Conservation (phyloP, 495 filamentous ascomycete species). For the Penicillium ochrochloron region DNA sequence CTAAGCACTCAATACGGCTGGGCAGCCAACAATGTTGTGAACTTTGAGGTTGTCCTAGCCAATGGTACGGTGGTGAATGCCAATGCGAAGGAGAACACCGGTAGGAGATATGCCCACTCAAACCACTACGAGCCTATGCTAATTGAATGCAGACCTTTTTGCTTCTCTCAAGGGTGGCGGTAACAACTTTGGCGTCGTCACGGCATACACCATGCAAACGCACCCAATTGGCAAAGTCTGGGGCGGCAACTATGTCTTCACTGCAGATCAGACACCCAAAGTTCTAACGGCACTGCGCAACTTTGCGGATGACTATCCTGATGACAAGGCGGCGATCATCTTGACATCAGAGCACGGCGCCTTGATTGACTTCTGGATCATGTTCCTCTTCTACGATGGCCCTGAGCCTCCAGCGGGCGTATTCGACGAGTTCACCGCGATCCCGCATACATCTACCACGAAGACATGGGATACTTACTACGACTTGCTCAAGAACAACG, state of each 20-base stretch:
- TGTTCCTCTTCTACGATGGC: conserved; percentile 69
- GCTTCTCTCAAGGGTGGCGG: conserved; percentile 59
- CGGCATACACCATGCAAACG: conserved; percentile 55
- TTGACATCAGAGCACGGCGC: conserved; percentile 56
- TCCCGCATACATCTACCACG: conserved; percentile 51
- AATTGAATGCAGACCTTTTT: conserved; percentile 53
- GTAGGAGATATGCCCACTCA: conserved; percentile 18
- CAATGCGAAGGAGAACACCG: conserved; percentile 42
- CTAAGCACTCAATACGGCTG: conserved; percentile 62
- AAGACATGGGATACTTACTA: conserved; percentile 59
- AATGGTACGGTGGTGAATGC: conserved; percentile 58
- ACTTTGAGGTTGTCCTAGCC: conserved; percentile 61
- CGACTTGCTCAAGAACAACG: conserved; percentile 49
- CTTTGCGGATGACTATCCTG: conserved; percentile 55
- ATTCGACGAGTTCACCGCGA: conserved; percentile 60
- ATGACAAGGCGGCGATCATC: conserved; percentile 58
- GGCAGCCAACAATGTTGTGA: conserved; percentile 57
- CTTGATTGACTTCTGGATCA: conserved; percentile 58
- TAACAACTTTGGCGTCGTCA: conserved; percentile 68
- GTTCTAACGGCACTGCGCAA: conserved; percentile 55
- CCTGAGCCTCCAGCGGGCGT: conserved; percentile 56
- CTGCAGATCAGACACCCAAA: conserved; percentile 44
- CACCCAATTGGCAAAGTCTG: conserved; percentile 49
- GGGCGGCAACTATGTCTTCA: conserved; percentile 59
- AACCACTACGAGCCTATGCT: conserved; percentile 15